Evolutionary conservation across 2,329 filamentous ascomycete genomes (phyloP).

Genomic region (Aspergillus fructus): DNA sequence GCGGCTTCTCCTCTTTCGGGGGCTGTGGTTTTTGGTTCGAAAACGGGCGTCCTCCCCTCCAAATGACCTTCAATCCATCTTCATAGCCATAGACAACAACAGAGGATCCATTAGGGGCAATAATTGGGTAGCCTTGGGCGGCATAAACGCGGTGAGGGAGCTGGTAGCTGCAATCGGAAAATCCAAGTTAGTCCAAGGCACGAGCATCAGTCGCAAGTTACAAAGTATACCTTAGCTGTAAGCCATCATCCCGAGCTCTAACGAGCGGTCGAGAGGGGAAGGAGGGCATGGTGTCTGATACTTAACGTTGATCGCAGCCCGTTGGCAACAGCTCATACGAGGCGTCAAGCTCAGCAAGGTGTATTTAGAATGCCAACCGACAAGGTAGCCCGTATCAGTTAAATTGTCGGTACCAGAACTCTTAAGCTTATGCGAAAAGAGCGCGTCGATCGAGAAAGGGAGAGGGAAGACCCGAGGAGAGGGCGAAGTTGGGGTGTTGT

Average conservation of each 20-base stretch:
- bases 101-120: constrained; percentile 61
- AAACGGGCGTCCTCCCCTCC: constrained; percentile 58
- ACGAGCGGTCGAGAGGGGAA: constrained; percentile 39
- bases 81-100: constrained; percentile 62
- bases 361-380: not conserved
- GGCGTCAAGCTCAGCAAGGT: not conserved
- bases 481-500: constrained; percentile 1
- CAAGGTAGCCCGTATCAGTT: not conserved
- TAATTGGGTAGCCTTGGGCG: constrained; percentile 58
- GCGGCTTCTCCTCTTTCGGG: constrained; percentile 25
- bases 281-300: constrained; percentile 30
- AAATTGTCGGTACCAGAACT: not conserved
- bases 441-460: not conserved
- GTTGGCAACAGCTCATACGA: not conserved
- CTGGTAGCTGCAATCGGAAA: constrained; percentile 52
- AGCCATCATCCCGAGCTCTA: constrained; percentile 38
- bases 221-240: constrained; percentile 42
- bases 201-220: not conserved
- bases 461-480: not conserved
- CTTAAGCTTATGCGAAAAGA: not conserved
- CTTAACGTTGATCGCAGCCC: not conserved
- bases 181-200: constrained; percentile 10
- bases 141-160: constrained; percentile 58
- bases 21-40: constrained; percentile 32
- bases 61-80: constrained; percentile 57